phyloP scores from a whole-genome alignment of 306 rosid genomes.

The Cucumis sativus region DNA sequence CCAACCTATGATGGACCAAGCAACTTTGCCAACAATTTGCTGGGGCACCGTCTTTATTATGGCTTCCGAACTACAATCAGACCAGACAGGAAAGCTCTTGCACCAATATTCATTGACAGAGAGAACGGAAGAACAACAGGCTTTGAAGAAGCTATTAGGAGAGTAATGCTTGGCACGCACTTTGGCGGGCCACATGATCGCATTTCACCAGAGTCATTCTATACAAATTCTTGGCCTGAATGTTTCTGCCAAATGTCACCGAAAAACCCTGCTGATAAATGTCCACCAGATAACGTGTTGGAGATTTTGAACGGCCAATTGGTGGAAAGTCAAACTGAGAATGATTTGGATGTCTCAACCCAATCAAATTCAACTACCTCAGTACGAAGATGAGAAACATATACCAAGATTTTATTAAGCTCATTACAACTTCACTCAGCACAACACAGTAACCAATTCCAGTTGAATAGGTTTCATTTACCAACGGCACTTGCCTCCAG shows the following conservation, averaged over 20 bases:
- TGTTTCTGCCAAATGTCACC: conserved; percentile 83
- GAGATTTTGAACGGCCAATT: conserved; percentile 36
- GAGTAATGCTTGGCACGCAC: conserved; percentile 65
- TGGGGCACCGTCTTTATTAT: conserved; percentile 93
- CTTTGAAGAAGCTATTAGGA: conserved; percentile 73
- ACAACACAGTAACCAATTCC: conserved; percentile 15
- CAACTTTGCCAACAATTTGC: conserved; percentile 98
- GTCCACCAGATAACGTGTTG: conserved; percentile 70
- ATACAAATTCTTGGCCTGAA: conserved; percentile 98
- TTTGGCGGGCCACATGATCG: conserved; percentile 90
- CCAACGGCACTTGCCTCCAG: not conserved
- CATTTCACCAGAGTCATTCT: conserved; percentile 76
- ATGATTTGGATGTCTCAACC: conserved; percentile 10
- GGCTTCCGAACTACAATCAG: conserved; percentile 86
- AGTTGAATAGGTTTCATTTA: conserved; percentile 15
- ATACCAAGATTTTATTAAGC: conserved; percentile 9
- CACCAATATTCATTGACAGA: conserved; percentile 70
- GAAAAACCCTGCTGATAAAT: conserved; percentile 47
- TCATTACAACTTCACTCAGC: conserved; percentile 12
- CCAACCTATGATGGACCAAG: conserved; percentile 99
- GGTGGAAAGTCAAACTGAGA: conserved; percentile 27
- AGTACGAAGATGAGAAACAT: conserved; percentile 19
- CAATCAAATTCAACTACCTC: conserved; percentile 26
- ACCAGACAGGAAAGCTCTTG: conserved; percentile 92
- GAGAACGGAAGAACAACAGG: conserved; percentile 49